Percentiles rank a stretch among this genome's conserved stretches.
Conservation (phyloP, 1,284 basidiomycete genomes). For the Paramarasmius palmivorus region DNA sequence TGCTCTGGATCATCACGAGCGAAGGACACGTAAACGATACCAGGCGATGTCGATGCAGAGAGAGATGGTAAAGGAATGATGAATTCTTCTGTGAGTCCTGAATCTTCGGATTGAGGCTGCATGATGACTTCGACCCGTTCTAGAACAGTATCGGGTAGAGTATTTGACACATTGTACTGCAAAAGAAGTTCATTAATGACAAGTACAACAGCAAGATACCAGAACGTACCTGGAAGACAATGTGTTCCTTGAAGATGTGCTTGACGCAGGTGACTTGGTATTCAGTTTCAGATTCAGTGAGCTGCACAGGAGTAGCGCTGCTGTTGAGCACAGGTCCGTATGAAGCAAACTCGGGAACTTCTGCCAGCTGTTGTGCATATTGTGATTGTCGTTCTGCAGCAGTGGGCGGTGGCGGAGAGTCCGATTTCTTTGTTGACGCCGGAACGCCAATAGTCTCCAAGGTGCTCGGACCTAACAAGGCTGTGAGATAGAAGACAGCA, state of each 20-base stretch:
- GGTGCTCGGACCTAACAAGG: slow-evolving; percentile 68
- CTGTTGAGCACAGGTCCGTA: slow-evolving; percentile 93
- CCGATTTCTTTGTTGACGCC: slow-evolving; percentile 58
- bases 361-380: slow-evolving; percentile 84
- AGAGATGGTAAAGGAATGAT: slow-evolving; percentile 85
- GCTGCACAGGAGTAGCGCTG: slow-evolving; percentile 75
- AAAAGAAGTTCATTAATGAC: slow-evolving; percentile 2
- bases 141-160: slow-evolving; percentile 96
- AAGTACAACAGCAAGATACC: background rate
- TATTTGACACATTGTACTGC: slow-evolving; percentile 97
- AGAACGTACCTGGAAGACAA: slow-evolving; percentile 87
- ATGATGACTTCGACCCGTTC: slow-evolving; percentile 97
- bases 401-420: slow-evolving; percentile 67
- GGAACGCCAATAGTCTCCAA: slow-evolving; percentile 81
- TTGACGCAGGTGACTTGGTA: slow-evolving; percentile 97
- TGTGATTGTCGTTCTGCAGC: slow-evolving; percentile 84
- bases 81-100: slow-evolving; percentile 89
- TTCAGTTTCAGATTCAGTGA: slow-evolving; percentile 98
- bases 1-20: slow-evolving; percentile 77
- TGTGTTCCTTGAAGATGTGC: slow-evolving; percentile 93
- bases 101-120: slow-evolving; percentile 78
- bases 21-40: slow-evolving; percentile 93
- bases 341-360: slow-evolving; percentile 82
- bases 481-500: slow-evolving; percentile 13
- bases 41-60: slow-evolving; percentile 70